A percentile compares a stretch with the other conserved stretches of the same genome.
phyloP scores from a whole-genome alignment of 1,284 basidiomycete genomes.

The Cutaneotrichosporon sp. region DNA sequence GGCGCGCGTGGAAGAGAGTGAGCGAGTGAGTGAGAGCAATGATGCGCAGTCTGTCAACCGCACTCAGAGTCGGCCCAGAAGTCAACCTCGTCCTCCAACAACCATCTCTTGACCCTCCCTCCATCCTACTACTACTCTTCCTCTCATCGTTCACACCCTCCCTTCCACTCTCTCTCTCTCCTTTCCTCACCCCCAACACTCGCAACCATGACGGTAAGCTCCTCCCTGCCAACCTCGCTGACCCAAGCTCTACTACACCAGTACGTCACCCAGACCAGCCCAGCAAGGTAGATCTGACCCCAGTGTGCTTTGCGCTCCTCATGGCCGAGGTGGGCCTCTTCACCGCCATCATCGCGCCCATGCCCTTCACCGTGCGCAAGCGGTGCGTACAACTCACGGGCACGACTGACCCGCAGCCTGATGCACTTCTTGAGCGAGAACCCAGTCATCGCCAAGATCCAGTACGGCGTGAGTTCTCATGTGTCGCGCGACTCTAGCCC shows the following conservation, averaged over 20 bases:
- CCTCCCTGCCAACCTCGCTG: neutral
- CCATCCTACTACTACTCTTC: neutral
- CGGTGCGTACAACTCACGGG: conserved; percentile 34
- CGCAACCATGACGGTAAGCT: conserved; percentile 27
- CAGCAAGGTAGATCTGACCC: conserved; percentile 16
- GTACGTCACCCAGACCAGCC: conserved; percentile 26
- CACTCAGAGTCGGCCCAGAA: no score
- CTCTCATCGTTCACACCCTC: neutral
- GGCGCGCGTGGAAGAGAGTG: neutral
- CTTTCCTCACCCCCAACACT: neutral
- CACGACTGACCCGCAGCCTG: conserved; percentile 36
- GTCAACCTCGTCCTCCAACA: no score
- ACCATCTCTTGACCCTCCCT: no score
- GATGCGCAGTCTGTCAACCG: no score
- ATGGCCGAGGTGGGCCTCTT: conserved; percentile 51
- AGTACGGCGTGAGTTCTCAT: conserved; percentile 55
- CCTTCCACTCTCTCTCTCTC: neutral
- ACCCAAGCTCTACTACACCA: conserved; percentile 48
- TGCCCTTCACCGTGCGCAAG: conserved; percentile 54
- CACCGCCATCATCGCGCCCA: conserved; percentile 50
- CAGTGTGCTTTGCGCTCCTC: conserved; percentile 54
- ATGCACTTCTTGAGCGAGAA: conserved; percentile 56
- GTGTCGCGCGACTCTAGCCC: no score
- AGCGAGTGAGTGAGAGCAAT: no score
- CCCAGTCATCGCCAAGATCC: conserved; percentile 57